These are phyloP conservation scores for Rhododendron ovatum DNA, from an alignment of 148 eudicot species.

Conservation along the genomic window DNA sequence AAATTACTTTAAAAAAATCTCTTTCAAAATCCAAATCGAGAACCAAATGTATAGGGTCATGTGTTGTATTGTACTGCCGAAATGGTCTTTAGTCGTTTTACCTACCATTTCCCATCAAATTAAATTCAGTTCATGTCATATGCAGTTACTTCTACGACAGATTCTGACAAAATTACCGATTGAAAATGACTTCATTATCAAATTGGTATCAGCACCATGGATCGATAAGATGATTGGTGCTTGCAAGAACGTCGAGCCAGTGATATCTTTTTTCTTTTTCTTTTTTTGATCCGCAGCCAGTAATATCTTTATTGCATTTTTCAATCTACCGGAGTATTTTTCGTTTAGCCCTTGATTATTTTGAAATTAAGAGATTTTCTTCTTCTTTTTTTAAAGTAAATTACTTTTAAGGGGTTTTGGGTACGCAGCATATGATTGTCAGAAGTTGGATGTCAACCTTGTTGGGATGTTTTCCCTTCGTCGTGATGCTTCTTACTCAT, in stretches of 20 bases:
- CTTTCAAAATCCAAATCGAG: too few relatives aligned
- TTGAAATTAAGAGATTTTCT: too few relatives aligned
- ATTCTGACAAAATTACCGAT: conserved; percentile 24
- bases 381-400: not conserved
- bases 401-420: not conserved
- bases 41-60: not conserved
- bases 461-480: not conserved
- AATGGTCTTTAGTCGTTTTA: conserved; percentile 10
- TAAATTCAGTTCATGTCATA: conserved; percentile 23
- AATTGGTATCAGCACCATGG: conserved; percentile 9
- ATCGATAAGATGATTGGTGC: not conserved
- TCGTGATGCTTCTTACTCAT: not conserved
- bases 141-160: conserved; percentile 15
- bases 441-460: too few relatives aligned
- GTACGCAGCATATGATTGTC: too few relatives aligned
- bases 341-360: not conserved
- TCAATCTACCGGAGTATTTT: not conserved
- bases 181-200: conserved; percentile 19
- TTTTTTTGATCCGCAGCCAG: not conserved
- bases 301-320: not conserved
- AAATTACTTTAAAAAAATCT: too few relatives aligned
- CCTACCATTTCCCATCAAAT: conserved; percentile 23
- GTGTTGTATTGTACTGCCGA: not conserved
- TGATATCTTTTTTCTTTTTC: not conserved
- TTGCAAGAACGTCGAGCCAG: not conserved